phyloP scores from a whole-genome alignment of 306 rosid species.

The Vigna nakashimae region DNA sequence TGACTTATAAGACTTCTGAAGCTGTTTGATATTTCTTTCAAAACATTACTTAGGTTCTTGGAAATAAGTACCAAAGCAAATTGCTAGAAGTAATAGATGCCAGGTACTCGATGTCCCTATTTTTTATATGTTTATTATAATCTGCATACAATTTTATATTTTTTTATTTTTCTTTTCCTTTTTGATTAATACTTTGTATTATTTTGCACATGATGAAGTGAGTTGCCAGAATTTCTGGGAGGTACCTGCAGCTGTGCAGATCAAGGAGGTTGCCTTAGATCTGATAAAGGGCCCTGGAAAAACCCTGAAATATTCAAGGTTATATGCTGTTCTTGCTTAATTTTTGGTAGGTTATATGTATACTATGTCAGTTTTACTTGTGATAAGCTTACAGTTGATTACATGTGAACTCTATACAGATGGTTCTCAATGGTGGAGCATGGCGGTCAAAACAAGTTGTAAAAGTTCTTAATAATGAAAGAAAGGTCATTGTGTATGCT shows the following conservation, averaged over 20 bases:
- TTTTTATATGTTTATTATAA: background rate
- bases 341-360: conserved; percentile 18
- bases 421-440: conserved; percentile 87
- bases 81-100: conserved; percentile 91
- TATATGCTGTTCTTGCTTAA: conserved; percentile 23
- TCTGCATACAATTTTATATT: background rate
- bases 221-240: conserved; percentile 98
- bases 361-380: conserved; percentile 15
- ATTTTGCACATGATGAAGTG: conserved; percentile 61
- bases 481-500: conserved; percentile 87
- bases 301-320: conserved; percentile 93
- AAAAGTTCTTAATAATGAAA: conserved; percentile 83
- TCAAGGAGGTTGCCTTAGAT: conserved; percentile 88
- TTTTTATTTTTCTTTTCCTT: background rate
- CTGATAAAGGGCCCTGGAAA: conserved; percentile 99
- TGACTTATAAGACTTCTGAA: conserved; percentile 28
- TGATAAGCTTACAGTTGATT: conserved; percentile 38
- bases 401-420: conserved; percentile 53
- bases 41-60: conserved; percentile 76
- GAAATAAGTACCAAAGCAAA: conserved; percentile 94
- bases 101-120: conserved; percentile 60
- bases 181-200: conserved; percentile 9
- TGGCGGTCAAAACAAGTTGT: conserved; percentile 88
- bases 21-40: conserved; percentile 36
- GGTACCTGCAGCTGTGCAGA: conserved; percentile 91